A percentile compares a stretch with the other conserved stretches of the same genome.
Evolutionary conservation across 106 monocot species (phyloP).

Genomic region (Alisma plantagoaquatica): DNA sequence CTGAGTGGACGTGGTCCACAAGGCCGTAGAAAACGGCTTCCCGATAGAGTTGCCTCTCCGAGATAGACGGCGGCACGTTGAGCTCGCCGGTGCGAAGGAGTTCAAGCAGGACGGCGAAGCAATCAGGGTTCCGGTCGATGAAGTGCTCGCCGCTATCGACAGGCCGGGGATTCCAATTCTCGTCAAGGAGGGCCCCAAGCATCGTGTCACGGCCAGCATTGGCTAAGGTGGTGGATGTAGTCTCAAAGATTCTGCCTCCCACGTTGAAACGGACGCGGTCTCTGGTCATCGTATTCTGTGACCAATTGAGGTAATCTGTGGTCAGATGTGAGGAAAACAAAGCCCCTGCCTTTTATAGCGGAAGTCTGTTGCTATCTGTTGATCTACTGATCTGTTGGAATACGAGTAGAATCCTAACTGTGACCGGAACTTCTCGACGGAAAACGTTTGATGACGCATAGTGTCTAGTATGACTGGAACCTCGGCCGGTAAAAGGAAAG

Average conservation of each 20-base stretch:
- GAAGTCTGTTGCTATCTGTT: too few relatives aligned
- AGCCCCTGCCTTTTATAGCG: too few relatives aligned
- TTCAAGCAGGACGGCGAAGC: constrained; percentile 70
- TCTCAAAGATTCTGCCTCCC: constrained; percentile 83
- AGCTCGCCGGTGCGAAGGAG: constrained; percentile 84
- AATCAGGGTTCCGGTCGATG: constrained; percentile 78
- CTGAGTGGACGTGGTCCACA: constrained; percentile 54
- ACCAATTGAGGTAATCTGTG: not conserved
- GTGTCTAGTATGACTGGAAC: too few relatives aligned
- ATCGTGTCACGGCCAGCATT: constrained; percentile 67
- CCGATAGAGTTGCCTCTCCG: constrained; percentile 44
- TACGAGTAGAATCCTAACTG: too few relatives aligned
- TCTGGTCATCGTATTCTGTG: constrained; percentile 3
- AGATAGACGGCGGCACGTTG: constrained; percentile 36
- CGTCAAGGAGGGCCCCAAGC: constrained; percentile 74
- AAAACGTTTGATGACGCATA: too few relatives aligned
- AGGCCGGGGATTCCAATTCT: constrained; percentile 34
- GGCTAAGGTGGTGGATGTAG: constrained; percentile 71
- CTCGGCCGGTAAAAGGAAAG: too few relatives aligned
- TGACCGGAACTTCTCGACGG: too few relatives aligned
- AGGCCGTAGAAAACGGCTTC: constrained; percentile 82
- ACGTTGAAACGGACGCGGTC: constrained; percentile 70
- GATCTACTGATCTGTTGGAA: too few relatives aligned
- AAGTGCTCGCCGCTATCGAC: constrained; percentile 37
- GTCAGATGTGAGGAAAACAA: too few relatives aligned